Conservation (phyloP, 2,329 filamentous ascomycete species). For the Alternaria arbusti region DNA sequence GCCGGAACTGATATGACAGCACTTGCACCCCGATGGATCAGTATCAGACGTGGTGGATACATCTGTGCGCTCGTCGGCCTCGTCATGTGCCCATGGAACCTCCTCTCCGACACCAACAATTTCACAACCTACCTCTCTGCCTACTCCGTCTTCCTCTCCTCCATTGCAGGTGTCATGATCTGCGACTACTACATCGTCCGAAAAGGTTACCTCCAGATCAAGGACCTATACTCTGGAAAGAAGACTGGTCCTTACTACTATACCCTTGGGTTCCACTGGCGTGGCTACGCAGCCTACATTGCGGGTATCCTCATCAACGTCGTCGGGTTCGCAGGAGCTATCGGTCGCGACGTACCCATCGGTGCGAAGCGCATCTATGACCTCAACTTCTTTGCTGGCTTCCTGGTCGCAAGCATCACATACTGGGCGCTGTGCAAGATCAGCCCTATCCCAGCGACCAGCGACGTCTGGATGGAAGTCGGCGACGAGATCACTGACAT, state of each 20-base stretch:
- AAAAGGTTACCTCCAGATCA: conserved; percentile 78
- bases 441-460: conserved; percentile 76
- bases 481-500: conserved; percentile 51
- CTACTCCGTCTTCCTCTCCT: conserved; percentile 92
- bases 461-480: conserved; percentile 78
- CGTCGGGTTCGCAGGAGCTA: conserved; percentile 84
- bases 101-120: conserved; percentile 76
- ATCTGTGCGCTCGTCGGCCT: conserved; percentile 81
- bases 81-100: conserved; percentile 85
- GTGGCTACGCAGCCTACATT: conserved; percentile 83
- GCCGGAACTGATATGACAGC: conserved; percentile 85
- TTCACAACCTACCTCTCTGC: conserved; percentile 92
- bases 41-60: conserved; percentile 86
- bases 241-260: conserved; percentile 75
- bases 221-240: conserved; percentile 77
- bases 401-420: conserved; percentile 68
- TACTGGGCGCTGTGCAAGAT: conserved; percentile 76
- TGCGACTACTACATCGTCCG: conserved; percentile 88
- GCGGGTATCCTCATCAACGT: conserved; percentile 87
- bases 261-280: conserved; percentile 77
- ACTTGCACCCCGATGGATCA: conserved; percentile 78
- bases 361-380: conserved; percentile 88
- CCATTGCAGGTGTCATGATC: conserved; percentile 89
- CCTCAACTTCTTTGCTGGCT: conserved; percentile 87
- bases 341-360: conserved; percentile 73